Conservation (phyloP, 2,329 filamentous ascomycete species). For the Corynespora cassiicola region DNA sequence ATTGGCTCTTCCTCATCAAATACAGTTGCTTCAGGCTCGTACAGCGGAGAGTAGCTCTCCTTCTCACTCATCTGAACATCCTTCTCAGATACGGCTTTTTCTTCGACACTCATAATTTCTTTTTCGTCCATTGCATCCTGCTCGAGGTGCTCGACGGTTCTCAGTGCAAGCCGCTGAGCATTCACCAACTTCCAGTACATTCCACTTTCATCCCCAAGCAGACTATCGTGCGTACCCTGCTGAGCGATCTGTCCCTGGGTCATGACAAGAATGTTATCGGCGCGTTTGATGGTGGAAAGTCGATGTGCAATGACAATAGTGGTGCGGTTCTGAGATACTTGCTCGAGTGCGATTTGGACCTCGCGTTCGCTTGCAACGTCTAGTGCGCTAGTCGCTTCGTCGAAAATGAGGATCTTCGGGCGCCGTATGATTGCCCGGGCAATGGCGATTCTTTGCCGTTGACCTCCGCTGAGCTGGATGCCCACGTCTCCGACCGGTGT, state of each 20-base stretch:
- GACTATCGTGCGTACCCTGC: constrained; percentile 72
- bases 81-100: constrained; percentile 22
- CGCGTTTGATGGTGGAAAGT: constrained; percentile 78
- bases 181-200: constrained; percentile 70
- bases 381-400: constrained; percentile 32
- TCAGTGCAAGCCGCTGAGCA: constrained; percentile 24
- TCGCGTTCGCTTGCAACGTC: constrained; percentile 48
- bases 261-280: constrained; percentile 76
- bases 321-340: constrained; percentile 50
- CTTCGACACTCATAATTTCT: constrained; percentile 48
- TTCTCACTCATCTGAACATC: constrained; percentile 73
- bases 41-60: constrained; percentile 60
- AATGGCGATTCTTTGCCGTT: constrained; percentile 50
- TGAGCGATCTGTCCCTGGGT: constrained; percentile 72
- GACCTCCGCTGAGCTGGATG: constrained; percentile 47
- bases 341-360: constrained; percentile 44
- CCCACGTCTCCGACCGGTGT: constrained; percentile 22
- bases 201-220: constrained; percentile 64
- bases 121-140: not conserved
- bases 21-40: constrained; percentile 34
- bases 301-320: constrained; percentile 78
- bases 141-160: constrained; percentile 8
- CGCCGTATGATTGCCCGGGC: constrained; percentile 50
- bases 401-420: constrained; percentile 49
- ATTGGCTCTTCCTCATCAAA: not conserved